A percentile compares a stretch with the other conserved stretches of the same genome.
These are phyloP conservation scores for Pelargonium fulgidum DNA, from an alignment of 441 rosid species.

Conservation along the genomic window DNA sequence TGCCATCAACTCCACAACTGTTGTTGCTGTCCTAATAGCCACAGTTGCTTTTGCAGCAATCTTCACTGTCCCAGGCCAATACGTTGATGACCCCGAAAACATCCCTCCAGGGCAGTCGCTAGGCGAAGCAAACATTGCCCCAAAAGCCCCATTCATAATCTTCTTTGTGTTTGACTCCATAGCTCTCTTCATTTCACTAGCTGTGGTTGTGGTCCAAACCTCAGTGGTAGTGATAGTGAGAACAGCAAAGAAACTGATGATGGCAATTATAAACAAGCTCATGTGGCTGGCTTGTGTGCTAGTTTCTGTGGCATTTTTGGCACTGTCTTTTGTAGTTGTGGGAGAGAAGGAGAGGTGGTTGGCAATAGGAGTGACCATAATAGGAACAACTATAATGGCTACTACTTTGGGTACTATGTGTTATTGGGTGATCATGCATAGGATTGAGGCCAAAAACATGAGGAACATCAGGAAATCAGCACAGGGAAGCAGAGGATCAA, in stretches of 20 bases:
- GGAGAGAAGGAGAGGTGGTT: conserved; percentile 24
- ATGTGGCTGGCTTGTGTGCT: conserved; percentile 27
- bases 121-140: conserved; percentile 25
- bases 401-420: conserved; percentile 23
- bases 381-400: conserved; percentile 24
- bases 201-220: conserved; percentile 28
- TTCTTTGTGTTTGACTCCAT: conserved; percentile 24
- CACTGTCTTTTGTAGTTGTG: conserved; percentile 22
- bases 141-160: conserved; percentile 14
- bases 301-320: conserved; percentile 21
- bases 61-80: conserved; percentile 27
- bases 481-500: conserved; percentile 8
- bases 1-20: conserved; percentile 25
- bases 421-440: conserved; percentile 24
- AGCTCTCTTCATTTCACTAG: conserved; percentile 25
- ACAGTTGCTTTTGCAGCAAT: conserved; percentile 27
- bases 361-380: conserved; percentile 22
- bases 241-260: conserved; percentile 26
- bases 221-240: conserved; percentile 28
- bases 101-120: conserved; percentile 20
- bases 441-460: conserved; percentile 21
- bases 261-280: conserved; percentile 26
- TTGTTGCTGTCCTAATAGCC: conserved; percentile 25
- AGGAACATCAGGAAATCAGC: conserved; percentile 18
- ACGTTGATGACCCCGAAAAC: conserved; percentile 18